Base-by-base conservation (phyloP, 2,329 filamentous ascomycete genomes). In the Peltaster fructicola region DNA sequence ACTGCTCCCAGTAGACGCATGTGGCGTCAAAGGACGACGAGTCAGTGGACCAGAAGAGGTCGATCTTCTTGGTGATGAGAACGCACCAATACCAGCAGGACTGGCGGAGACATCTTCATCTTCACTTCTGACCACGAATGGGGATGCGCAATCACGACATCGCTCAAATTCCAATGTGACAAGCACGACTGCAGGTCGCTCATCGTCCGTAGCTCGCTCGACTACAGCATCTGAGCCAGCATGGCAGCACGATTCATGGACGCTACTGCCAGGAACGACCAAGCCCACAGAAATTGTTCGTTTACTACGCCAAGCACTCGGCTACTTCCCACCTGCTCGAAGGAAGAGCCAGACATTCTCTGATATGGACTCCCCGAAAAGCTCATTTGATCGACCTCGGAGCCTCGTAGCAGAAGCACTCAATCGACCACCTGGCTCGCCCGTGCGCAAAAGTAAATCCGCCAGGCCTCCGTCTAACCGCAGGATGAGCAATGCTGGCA, bases 211-310 rank as follows among this genome's bases (percentile, higher is more conserved):
- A 14, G 29, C 40, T 9, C 41, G 32, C 4, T 46, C 48, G 9
- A 51, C 50, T 24, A 50, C 55, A 16, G 66, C 73, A n/a, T 54
- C 63, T 15, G 74, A 78, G 24, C 62, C 55, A 22, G 68, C 70
- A 4, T 92, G 81, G 79, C 74, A 68, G 30, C 82, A 93, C 51
- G 80, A 92, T 30, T 73, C 79, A 22, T 93, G 82, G 81, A 79
- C 92, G 1, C 59, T 75, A 15, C 63, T 93, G 14, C 78, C 85
- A 33, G 74, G 72, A 12, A 65, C 66, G 34, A 56, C 59, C 9
- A 62, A 71, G 13, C 73, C 80, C 1, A 72, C 88, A 13, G 79
- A 93, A 48, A 88, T 98, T 36, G 81, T 73, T 9, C 72, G 88
- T 15, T 69, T 95, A 30, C 71, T 81, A 12, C 71, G 79, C 29